A percentile compares a stretch with the other conserved stretches of the same genome.
Evolutionary conservation across 1,284 basidiomycete species (phyloP).

Genomic region (Pseudozyma tsukubaensis): DNA sequence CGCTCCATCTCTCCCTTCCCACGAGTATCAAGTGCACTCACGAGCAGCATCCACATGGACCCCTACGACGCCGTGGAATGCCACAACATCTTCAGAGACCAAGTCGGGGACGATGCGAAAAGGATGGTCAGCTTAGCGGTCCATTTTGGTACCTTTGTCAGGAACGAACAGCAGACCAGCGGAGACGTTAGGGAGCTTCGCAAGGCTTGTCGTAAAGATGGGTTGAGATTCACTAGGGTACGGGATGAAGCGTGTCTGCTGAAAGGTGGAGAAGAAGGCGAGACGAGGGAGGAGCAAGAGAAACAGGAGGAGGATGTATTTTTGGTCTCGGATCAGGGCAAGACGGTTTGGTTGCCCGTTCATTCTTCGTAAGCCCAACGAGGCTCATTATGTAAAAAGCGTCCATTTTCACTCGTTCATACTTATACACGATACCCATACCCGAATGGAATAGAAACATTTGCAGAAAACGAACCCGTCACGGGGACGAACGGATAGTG

Average conservation of each 20-base stretch:
- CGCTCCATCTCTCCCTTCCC: constrained; percentile 54
- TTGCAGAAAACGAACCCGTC: no score
- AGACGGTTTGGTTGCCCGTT: constrained; percentile 55
- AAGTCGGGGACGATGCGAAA: constrained; percentile 3
- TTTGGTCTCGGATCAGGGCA: constrained; percentile 56
- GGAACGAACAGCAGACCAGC: constrained; percentile 51
- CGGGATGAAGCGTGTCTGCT: constrained; percentile 19
- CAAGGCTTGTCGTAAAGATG: constrained; percentile 36
- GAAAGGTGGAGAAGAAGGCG: constrained; percentile 4
- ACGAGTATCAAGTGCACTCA: constrained; percentile 42
- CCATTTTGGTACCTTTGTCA: constrained; percentile 58
- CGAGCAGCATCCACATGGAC: constrained; percentile 60
- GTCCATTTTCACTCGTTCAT: neutral
- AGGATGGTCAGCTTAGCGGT: constrained; percentile 39
- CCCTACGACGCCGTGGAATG: constrained; percentile 54
- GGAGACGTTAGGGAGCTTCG: constrained; percentile 51
- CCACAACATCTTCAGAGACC: constrained; percentile 21
- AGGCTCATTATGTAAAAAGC: neutral
- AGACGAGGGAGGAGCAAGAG: constrained; percentile 5
- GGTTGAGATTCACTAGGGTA: constrained; percentile 23
- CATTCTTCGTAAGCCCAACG: neutral
- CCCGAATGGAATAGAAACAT: no score
- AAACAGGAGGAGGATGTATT: constrained; percentile 34
- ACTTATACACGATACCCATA: constrained; percentile 4
- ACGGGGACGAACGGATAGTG: no score